Conservation (phyloP, 768 basidiomycete genomes). For the Auricularia cornea region DNA sequence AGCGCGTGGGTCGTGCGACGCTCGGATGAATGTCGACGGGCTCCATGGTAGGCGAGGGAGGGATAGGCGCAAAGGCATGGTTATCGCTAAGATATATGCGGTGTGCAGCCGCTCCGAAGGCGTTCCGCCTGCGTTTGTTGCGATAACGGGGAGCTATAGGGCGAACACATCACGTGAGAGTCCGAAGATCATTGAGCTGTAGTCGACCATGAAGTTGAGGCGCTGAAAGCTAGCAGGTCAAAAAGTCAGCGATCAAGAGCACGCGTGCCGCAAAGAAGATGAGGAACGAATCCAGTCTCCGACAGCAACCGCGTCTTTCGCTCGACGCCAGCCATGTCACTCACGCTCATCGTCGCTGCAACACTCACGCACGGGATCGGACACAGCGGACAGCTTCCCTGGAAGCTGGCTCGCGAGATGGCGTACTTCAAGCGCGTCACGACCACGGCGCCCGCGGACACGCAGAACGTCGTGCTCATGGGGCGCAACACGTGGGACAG, state of each 20-base stretch:
- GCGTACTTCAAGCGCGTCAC: conserved; percentile 86
- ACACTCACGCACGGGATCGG: conserved; percentile 87
- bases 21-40: background rate
- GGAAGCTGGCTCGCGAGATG: conserved; percentile 84
- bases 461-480: conserved; percentile 80
- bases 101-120: background rate
- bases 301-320: background rate
- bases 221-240: too few species aligned
- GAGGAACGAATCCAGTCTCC: too few species aligned
- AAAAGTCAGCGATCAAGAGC: too few species aligned
- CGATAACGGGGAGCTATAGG: too few species aligned
- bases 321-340: conserved; percentile 20
- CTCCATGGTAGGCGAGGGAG: background rate
- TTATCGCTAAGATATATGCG: background rate
- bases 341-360: conserved; percentile 92
- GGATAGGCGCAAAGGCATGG: background rate
- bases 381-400: conserved; percentile 64
- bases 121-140: too few species aligned
- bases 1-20: background rate
- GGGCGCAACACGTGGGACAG: conserved; percentile 97
- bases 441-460: conserved; percentile 43
- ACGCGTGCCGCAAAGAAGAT: too few species aligned
- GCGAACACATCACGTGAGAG: too few species aligned
- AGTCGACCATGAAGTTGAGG: too few species aligned
- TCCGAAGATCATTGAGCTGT: too few species aligned